Evolutionary conservation across 176 grass and related monocot species (phyloP).

Genomic region (Carex myosuroides): DNA sequence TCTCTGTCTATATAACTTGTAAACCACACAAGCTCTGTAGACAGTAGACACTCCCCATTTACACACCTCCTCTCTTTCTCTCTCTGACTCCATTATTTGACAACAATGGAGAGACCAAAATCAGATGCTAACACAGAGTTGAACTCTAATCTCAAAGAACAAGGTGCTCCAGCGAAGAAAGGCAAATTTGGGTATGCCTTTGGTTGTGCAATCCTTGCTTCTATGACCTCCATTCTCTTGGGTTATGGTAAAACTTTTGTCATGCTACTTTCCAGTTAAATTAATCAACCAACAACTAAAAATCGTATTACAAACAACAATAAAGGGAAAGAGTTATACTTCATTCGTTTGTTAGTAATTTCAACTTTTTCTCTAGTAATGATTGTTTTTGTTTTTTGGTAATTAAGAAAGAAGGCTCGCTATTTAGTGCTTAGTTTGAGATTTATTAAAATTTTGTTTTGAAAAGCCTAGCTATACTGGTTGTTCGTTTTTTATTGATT

Average conservation of each 20-base stretch:
- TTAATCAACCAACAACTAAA: not conserved
- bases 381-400: too few species aligned
- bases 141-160: conserved; percentile 21
- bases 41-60: not conserved
- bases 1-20: conserved; percentile 16
- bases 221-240: conserved; percentile 89
- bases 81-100: conserved; percentile 6
- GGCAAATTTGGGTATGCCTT: conserved; percentile 52
- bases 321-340: not conserved
- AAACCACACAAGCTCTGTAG: not conserved
- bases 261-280: not conserved
- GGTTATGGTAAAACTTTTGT: conserved; percentile 40
- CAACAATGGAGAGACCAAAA: conserved; percentile 15
- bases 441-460: too few species aligned
- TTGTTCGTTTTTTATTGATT: too few species aligned
- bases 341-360: too few species aligned
- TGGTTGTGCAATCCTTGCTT: conserved; percentile 65
- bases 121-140: not conserved
- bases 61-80: conserved; percentile 2
- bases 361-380: too few species aligned
- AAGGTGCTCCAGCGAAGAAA: conserved; percentile 21
- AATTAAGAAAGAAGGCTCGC: too few species aligned
- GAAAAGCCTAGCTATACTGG: not conserved
- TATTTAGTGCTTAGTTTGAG: too few species aligned
- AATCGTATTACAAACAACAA: not conserved